These are phyloP conservation scores for Apiotrichum akiyoshidainum DNA, from an alignment of 1,284 basidiomycete species.

Conservation along the genomic window DNA sequence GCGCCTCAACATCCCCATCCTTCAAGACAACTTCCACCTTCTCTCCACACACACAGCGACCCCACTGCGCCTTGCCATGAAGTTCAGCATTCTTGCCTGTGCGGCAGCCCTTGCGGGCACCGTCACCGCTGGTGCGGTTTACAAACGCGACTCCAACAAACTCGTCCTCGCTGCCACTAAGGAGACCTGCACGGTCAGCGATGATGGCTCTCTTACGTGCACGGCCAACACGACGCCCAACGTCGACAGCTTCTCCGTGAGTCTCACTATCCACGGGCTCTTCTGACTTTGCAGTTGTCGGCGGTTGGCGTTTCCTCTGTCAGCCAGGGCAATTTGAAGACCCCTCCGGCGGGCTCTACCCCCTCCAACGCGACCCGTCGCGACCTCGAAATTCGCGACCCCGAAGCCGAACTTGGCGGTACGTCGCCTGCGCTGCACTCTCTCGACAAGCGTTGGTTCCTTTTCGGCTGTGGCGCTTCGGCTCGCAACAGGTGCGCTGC, in stretches of 20 bases:
- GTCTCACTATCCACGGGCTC: neutral
- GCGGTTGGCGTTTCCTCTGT: neutral
- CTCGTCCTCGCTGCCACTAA: neutral
- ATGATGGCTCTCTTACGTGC: neutral
- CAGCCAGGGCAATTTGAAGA: neutral
- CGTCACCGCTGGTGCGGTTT: neutral
- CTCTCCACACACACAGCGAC: neutral
- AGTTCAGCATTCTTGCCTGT: neutral
- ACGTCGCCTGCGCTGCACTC: no score
- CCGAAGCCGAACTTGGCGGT: neutral
- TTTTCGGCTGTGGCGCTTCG: neutral
- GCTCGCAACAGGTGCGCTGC: neutral
- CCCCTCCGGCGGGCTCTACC: neutral
- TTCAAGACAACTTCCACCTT: neutral
- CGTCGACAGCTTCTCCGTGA: neutral
- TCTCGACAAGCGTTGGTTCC: conserved; percentile 1
- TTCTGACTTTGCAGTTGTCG: neutral
- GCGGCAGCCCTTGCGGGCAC: neutral
- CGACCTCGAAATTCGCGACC: neutral
- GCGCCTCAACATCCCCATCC: neutral
- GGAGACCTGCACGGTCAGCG: neutral
- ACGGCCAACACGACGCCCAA: neutral
- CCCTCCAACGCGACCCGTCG: neutral
- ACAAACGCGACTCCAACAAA: neutral
- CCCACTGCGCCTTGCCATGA: no score